Base-by-base conservation (phyloP, 257 asterid genomes). In the Jasminum sambac region DNA sequence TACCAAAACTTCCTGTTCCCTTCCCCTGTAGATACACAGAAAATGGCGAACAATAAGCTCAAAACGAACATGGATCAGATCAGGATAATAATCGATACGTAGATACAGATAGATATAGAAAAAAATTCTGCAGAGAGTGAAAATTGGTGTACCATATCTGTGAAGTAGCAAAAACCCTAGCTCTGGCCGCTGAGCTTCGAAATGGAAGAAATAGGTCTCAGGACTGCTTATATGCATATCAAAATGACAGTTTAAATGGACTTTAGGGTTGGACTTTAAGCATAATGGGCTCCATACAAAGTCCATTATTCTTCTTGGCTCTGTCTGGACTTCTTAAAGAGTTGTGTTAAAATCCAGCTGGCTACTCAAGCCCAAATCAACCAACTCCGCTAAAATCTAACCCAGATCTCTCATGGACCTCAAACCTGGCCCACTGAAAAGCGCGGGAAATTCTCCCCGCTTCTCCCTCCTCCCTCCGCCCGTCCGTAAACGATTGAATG, bases 1-100 rank as follows among this genome's bases (percentile, higher is more conserved):
- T 84, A 11, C 90, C 90, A 60, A 85, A 85, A n/a, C 90, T 83
- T 13, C 86, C 90, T 14, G 90, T 85, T 85, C 90, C 90, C 78
- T 85, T 85, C 0, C 82, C 81, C 90, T 85, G 66, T 59, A 69
- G 19, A 5, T 52, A 52, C 38, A 34, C 10, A 70, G 34, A 60
- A 16, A 30, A 30, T 30, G 4, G 68, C 62, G 46, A 30, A 55
- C 39, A 68, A 4, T 41, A 17, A 5, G 8, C 13, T 19, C 9
- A 11, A 40, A 36, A 30, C 26, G 34, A 55, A 55, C 6, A 21
- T 23, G 9, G 63, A 64, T 64, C 55, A 3, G 25, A 66, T 17
- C 39, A 17, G 34, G 16, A 40, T 23, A 16, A 42, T 6, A 24
- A 17, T 12, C 41, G 23, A 0, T 0, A 63, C 14, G 23, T 6